Conservation (phyloP, 257 asterid genomes). For the Salvia miltiorrhiza region DNA sequence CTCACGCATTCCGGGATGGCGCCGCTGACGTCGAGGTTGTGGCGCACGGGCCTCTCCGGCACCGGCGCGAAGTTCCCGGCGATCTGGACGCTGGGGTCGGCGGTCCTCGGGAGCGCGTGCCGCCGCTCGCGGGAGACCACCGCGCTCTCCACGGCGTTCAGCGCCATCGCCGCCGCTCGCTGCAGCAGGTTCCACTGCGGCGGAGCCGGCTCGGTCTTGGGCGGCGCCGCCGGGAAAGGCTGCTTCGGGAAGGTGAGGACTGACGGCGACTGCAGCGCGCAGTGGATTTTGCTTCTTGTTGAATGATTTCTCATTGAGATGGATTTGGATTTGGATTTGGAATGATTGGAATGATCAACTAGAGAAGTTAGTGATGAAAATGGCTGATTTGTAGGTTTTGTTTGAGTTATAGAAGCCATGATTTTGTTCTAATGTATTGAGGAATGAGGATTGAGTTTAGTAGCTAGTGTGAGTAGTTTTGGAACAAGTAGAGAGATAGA, state of each 20-base stretch:
- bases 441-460: background rate
- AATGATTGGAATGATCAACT: too few species aligned
- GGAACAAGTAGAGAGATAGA: background rate
- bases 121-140: conserved; percentile 39
- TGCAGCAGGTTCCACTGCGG: conserved; percentile 48
- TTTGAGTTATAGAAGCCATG: conserved; percentile 29
- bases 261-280: conserved; percentile 39
- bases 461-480: background rate
- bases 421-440: background rate
- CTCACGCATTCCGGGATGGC: conserved; percentile 42
- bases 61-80: conserved; percentile 69
- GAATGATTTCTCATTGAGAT: conserved; percentile 23
- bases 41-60: conserved; percentile 46
- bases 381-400: background rate
- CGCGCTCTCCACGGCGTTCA: conserved; percentile 45
- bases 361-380: background rate
- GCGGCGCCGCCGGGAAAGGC: background rate
- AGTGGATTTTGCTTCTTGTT: conserved; percentile 15
- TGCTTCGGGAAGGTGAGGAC: conserved; percentile 36
- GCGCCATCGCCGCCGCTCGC: conserved; percentile 34
- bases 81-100: conserved; percentile 57
- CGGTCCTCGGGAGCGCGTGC: conserved; percentile 46
- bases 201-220: conserved; percentile 5
- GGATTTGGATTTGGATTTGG: conserved; percentile 12
- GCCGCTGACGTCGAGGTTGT: conserved; percentile 46